Conservation (phyloP, 257 asterid genomes). For the Penstemon davidsonii region DNA sequence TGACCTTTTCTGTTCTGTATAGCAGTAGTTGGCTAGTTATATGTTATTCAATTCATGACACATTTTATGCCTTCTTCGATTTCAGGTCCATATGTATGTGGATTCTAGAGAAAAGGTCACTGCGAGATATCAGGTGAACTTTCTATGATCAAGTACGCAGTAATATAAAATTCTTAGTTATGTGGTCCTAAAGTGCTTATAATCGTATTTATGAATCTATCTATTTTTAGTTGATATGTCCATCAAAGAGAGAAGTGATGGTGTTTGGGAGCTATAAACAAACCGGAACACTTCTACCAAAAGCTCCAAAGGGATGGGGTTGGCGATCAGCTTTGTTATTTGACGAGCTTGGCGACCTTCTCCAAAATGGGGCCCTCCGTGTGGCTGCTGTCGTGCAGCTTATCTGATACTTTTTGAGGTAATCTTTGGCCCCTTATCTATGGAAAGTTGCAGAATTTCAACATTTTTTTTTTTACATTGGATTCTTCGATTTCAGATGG, state of each 20-base stretch:
- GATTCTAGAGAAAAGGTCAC: slow-evolving; percentile 95
- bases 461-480: neutral
- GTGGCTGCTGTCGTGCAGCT: slow-evolving; percentile 90
- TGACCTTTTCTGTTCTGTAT: slow-evolving; percentile 1
- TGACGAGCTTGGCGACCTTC: slow-evolving; percentile 81
- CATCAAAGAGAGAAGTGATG: slow-evolving; percentile 96
- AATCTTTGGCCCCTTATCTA: neutral
- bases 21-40: neutral
- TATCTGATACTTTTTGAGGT: slow-evolving; percentile 48
- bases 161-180: slow-evolving; percentile 9
- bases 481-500: neutral
- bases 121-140: slow-evolving; percentile 87
- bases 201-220: slow-evolving; percentile 7
- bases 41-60: neutral
- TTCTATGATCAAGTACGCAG: slow-evolving; percentile 10
- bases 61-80: slow-evolving; percentile 26
- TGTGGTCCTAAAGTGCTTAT: neutral
- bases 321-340: slow-evolving; percentile 94
- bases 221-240: slow-evolving; percentile 75
- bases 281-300: slow-evolving; percentile 90
- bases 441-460: neutral
- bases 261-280: slow-evolving; percentile 94
- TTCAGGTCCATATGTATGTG: slow-evolving; percentile 78
- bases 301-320: slow-evolving; percentile 99
- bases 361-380: slow-evolving; percentile 82